Base-by-base conservation (phyloP, 1,284 basidiomycete species). In the Cystobasidiaceae sp. region DNA sequence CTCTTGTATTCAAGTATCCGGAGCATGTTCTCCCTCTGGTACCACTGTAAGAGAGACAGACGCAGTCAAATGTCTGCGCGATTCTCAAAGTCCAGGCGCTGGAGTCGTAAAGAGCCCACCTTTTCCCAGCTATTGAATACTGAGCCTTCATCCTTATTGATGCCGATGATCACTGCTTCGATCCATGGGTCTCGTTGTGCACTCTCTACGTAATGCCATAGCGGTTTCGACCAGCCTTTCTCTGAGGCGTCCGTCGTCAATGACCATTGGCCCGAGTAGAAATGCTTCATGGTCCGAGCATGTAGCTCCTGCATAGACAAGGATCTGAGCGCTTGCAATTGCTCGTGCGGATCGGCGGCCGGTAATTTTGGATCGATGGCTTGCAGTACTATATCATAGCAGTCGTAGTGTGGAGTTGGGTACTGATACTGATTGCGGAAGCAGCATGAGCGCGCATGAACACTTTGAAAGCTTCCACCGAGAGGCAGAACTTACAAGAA, bases 81-180 rank as follows among this genome's bases (percentile, higher is more conserved):
- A 11, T 39, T 39, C 37, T 39, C n/a, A 11, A 11, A 39, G 37
- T 39, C 11, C 11, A 11, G 37, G n/a, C n/a, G n/a, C 37, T 39
- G 11, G 11, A 11, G 37, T 11, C 37, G 11, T 11, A 39, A 39
- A 39, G 11, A 39, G n/a, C n/a, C 37, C n/a, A 39, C 37, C 37
- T 39, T 11, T 39, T n/a, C 37, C 37, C 37, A 39, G n/a, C 11
- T 11, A 39, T 39, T 39, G 37, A 48, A 48, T 13, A 48, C 13
- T 9, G 45, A n/a, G 11, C 50, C 50, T 33, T 52, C 50, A 33
- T 52, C 50, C 23, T 52, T 15, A 27, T 52, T 52, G 50, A 13
- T 11, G 9, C 50, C 50, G 11, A 52, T 15, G 23, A 52, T 52
- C 17, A 52, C 50, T n/a, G n/a, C 9, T 19, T 52, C 50, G 8